phyloP scores from a whole-genome alignment of 2,329 filamentous ascomycete genomes.

The Cryoendolithus antarcticus region DNA sequence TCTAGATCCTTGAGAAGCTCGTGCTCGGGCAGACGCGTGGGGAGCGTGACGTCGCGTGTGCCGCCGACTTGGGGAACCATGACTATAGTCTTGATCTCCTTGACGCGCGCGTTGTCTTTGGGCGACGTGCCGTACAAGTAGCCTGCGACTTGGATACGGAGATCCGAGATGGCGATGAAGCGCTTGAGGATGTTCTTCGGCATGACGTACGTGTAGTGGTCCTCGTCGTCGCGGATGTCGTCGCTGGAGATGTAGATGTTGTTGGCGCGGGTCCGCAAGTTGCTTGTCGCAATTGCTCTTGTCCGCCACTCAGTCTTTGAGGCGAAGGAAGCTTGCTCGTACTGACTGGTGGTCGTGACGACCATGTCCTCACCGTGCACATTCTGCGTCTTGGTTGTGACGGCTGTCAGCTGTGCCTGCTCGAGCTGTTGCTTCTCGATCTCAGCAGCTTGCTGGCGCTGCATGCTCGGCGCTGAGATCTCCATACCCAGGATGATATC shows the following conservation, averaged over 20 bases:
- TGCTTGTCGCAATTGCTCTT: constrained; percentile 88
- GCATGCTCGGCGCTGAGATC: constrained; percentile 93
- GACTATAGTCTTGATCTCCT: constrained; percentile 91
- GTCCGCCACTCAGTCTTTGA: constrained; percentile 99
- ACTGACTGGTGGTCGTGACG: constrained; percentile 94
- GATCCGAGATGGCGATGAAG: constrained; percentile 93
- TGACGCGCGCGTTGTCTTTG: constrained; percentile 88
- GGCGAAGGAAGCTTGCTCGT: constrained; percentile 93
- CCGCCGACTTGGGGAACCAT: constrained; percentile 98
- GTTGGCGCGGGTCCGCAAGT: constrained; percentile 84
- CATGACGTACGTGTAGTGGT: constrained; percentile 90
- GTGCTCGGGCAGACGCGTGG: constrained; percentile 80
- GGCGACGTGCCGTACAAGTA: constrained; percentile 91
- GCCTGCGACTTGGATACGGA: constrained; percentile 90
- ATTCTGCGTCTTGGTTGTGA: constrained; percentile 97
- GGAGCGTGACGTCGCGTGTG: constrained; percentile 80
- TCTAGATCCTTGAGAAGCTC: constrained; percentile 79
- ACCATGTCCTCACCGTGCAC: constrained; percentile 95
- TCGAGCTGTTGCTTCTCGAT: constrained; percentile 99
- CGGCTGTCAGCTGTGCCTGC: constrained; percentile 88
- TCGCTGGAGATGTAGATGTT: constrained; percentile 98
- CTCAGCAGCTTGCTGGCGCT: constrained; percentile 94
- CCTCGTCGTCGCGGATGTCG: constrained; percentile 81
- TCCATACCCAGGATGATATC: constrained; percentile 99
- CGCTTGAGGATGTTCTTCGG: constrained; percentile 97